phyloP scores from a whole-genome alignment of 1,284 basidiomycete genomes.

The Trichosporon coremiiforme region DNA sequence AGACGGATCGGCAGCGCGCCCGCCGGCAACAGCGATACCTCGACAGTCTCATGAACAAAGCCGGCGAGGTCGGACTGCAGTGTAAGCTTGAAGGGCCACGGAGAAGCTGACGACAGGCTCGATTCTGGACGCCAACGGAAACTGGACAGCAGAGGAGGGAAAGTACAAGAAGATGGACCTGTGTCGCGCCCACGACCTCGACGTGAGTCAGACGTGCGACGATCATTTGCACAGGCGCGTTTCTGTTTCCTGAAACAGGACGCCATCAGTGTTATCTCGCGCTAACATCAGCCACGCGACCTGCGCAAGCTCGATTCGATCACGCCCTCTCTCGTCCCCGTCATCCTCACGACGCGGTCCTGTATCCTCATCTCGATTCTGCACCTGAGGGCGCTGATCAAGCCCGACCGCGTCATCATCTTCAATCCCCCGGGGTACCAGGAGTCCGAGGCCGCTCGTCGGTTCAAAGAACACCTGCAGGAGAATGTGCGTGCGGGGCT shows the following conservation, averaged over 20 bases:
- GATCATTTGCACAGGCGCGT: neutral
- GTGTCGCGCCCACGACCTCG: slow-evolving; percentile 80
- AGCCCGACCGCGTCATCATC: slow-evolving; percentile 85
- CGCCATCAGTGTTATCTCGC: neutral
- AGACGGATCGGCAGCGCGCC: slow-evolving; percentile 18
- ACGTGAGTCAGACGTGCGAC: slow-evolving; percentile 62
- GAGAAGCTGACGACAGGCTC: slow-evolving; percentile 64
- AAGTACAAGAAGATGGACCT: slow-evolving; percentile 87
- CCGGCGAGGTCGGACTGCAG: slow-evolving; percentile 52
- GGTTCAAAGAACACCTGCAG: slow-evolving; percentile 85
- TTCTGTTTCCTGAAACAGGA: neutral
- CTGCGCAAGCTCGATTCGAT: slow-evolving; percentile 94
- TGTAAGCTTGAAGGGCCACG: slow-evolving; percentile 38
- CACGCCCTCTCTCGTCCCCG: slow-evolving; percentile 74
- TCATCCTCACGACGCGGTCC: slow-evolving; percentile 83
- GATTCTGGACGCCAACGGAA: slow-evolving; percentile 79
- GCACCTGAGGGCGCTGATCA: slow-evolving; percentile 91
- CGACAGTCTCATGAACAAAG: slow-evolving; percentile 55
- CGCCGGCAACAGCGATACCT: slow-evolving; percentile 45
- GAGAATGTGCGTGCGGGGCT: slow-evolving; percentile 59
- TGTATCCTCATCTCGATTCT: slow-evolving; percentile 92
- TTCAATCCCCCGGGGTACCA: slow-evolving; percentile 87
- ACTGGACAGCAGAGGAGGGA: slow-evolving; percentile 85
- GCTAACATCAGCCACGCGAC: slow-evolving; percentile 75
- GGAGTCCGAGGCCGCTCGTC: slow-evolving; percentile 79